A percentile compares a stretch with the other conserved stretches of the same genome.
Evolutionary conservation across 1,139 yeast genomes (phyloP).

Genomic region (Pichia sp.): DNA sequence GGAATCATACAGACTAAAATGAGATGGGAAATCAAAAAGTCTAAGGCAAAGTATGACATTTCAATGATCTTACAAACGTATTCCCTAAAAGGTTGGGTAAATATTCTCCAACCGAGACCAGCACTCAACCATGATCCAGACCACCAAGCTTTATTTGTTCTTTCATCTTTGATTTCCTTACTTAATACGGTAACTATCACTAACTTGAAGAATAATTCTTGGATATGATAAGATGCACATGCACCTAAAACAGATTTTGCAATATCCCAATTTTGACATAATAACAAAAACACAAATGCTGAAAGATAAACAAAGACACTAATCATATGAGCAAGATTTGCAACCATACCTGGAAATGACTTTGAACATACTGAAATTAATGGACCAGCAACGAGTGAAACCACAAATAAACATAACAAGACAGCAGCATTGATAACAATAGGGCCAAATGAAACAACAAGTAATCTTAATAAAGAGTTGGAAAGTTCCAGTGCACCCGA

Average conservation of each 20-base stretch:
- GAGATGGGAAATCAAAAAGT: conserved; percentile 51
- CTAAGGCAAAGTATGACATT: conserved; percentile 53
- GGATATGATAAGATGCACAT: conserved; percentile 41
- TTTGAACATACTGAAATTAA: conserved; percentile 37
- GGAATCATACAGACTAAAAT: conserved; percentile 53
- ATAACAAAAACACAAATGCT: conserved; percentile 50
- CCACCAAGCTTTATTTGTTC: conserved; percentile 63
- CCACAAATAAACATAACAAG: conserved; percentile 38
- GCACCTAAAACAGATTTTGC: conserved; percentile 49
- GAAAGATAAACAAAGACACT: conserved; percentile 43
- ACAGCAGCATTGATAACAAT: conserved; percentile 43
- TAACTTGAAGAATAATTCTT: conserved; percentile 43
- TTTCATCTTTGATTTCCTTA: conserved; percentile 50
- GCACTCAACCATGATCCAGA: conserved; percentile 62
- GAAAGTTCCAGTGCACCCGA: conserved; percentile 32
- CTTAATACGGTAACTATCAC: conserved; percentile 42
- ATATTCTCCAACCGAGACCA: conserved; percentile 47
- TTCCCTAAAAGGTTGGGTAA: conserved; percentile 57
- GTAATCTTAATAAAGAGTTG: conserved; percentile 40
- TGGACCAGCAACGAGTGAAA: conserved; percentile 50
- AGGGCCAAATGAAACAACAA: conserved; percentile 46
- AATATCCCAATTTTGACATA: conserved; percentile 52
- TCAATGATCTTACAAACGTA: conserved; percentile 53
- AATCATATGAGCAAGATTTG: conserved; percentile 43
- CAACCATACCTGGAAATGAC: conserved; percentile 44